These are phyloP conservation scores for Pleurotus sapidus DNA, from an alignment of 768 basidiomycete genomes.

Conservation along the genomic window DNA sequence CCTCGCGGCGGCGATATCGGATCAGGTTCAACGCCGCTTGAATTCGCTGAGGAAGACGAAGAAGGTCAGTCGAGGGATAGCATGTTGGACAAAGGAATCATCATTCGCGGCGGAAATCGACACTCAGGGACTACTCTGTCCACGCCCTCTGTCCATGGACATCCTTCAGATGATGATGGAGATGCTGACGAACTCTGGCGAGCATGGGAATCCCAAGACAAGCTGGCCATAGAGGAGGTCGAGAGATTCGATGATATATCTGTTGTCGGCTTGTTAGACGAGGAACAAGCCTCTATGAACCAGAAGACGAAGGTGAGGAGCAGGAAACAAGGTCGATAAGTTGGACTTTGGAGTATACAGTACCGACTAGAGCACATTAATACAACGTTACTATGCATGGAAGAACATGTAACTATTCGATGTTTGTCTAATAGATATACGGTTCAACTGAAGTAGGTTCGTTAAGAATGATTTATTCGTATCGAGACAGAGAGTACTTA, in stretches of 20 bases:
- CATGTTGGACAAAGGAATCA: conserved; percentile 18
- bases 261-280: conserved; percentile 37
- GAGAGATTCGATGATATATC: conserved; percentile 50
- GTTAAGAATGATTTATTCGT: too few relatives aligned
- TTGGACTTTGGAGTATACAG: neutral
- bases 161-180: conserved; percentile 30
- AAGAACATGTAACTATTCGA: too few relatives aligned
- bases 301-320: conserved; percentile 10
- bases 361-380: too few relatives aligned
- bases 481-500: too few relatives aligned
- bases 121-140: conserved; percentile 30
- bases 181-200: conserved; percentile 26
- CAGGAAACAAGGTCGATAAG: conserved; percentile 2
- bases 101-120: conserved; percentile 22
- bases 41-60: conserved; percentile 57
- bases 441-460: too few relatives aligned
- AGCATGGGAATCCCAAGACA: conserved; percentile 47
- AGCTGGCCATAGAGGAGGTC: conserved; percentile 45
- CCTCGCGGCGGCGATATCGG: conserved; percentile 23
- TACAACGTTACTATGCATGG: too few relatives aligned
- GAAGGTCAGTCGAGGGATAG: conserved; percentile 28
- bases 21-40: conserved; percentile 35
- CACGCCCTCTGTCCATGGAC: conserved; percentile 37
- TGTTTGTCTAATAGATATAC: too few relatives aligned
- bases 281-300: conserved; percentile 25